Conservation (phyloP, 306 rosid genomes). For the Senna tora region DNA sequence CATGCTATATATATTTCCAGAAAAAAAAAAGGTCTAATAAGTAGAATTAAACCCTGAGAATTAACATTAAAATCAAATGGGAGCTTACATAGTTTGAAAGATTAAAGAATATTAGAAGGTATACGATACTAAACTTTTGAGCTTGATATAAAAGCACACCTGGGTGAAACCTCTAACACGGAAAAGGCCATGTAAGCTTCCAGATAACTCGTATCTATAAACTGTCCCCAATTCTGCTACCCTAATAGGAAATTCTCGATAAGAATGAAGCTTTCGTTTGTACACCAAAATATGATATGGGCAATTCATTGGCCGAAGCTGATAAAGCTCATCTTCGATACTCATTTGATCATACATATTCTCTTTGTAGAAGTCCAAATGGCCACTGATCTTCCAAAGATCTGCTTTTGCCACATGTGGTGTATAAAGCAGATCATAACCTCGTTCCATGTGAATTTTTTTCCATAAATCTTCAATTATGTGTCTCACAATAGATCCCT, state of each 20-base stretch:
- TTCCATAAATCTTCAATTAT: constrained; percentile 93
- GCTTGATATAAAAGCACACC: constrained; percentile 49
- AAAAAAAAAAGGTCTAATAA: not conserved
- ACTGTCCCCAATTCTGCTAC: constrained; percentile 97
- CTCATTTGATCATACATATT: constrained; percentile 96
- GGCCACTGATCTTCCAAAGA: constrained; percentile 99
- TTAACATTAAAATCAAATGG: constrained; percentile 6
- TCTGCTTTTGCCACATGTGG: constrained; percentile 98
- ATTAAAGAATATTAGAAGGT: not conserved
- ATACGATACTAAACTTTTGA: not conserved
- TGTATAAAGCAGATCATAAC: constrained; percentile 87
- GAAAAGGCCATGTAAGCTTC: constrained; percentile 96
- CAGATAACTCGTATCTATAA: constrained; percentile 93
- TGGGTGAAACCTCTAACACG: constrained; percentile 98
- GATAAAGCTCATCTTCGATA: constrained; percentile 89
- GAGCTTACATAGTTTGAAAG: constrained; percentile 9
- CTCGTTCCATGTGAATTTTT: constrained; percentile 71
- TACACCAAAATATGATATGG: constrained; percentile 92
- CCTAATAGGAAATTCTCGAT: constrained; percentile 85
- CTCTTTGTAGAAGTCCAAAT: constrained; percentile 87
- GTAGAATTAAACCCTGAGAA: constrained; percentile 12
- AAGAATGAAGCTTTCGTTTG: constrained; percentile 90
- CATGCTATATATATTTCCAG: not conserved
- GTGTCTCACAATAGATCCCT: constrained; percentile 91
- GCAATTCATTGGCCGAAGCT: constrained; percentile 98